A percentile compares a stretch with the other conserved stretches of the same genome.
phyloP scores from a whole-genome alignment of 805 yeast genomes.

The Saturnispora dispora region DNA sequence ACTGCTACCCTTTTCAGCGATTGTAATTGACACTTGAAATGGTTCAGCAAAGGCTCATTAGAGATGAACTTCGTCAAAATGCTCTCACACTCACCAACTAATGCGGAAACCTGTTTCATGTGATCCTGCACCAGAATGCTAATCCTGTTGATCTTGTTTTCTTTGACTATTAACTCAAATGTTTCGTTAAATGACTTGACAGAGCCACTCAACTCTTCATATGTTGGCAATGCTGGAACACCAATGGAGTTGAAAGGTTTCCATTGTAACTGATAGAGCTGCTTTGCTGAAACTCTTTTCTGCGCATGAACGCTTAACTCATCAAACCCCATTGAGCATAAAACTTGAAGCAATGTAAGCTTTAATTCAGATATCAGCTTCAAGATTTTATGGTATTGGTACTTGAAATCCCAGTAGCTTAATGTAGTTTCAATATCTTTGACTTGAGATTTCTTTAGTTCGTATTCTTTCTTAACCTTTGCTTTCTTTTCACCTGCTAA shows the following conservation, averaged over 20 bases:
- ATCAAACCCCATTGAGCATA: conserved; percentile 19
- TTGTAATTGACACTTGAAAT: conserved; percentile 1
- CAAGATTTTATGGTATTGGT: conserved; percentile 11
- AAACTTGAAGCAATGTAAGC: conserved; percentile 19
- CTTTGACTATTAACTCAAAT: conserved; percentile 11
- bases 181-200: conserved; percentile 13
- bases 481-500: conserved; percentile 22
- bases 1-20: conserved; percentile 7
- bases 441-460: conserved; percentile 10
- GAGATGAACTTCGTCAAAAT: conserved; percentile 1
- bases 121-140: conserved; percentile 12
- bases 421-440: conserved; percentile 12
- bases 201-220: conserved; percentile 26
- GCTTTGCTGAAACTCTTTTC: conserved; percentile 23
- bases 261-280: conserved; percentile 51
- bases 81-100: conserved; percentile 6
- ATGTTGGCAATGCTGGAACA: conserved; percentile 57
- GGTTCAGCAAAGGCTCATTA: not conserved
- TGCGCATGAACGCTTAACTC: conserved; percentile 20
- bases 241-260: conserved; percentile 78
- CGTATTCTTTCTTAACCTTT: conserved; percentile 19
- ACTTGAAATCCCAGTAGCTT: conserved; percentile 11
- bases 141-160: conserved; percentile 9
- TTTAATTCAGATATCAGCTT: conserved; percentile 17
- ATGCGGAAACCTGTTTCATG: conserved; percentile 2